Evolutionary conservation across 164 flowering plant genomes (phyloP).

Genomic region (Umbilicus rupestris): DNA sequence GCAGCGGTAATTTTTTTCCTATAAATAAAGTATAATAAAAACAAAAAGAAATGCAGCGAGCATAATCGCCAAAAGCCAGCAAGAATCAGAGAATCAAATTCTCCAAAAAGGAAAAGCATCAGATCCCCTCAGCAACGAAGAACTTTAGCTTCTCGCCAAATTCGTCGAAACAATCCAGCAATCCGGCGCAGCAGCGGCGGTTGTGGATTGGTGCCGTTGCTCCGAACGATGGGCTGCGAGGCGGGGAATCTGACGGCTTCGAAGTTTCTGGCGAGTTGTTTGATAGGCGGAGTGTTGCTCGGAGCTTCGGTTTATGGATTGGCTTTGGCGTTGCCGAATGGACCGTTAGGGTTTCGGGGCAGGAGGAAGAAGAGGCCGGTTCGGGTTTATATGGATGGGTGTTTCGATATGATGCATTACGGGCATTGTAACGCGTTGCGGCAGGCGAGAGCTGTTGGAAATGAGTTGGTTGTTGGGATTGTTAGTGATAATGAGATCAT

Average conservation of each 20-base stretch:
- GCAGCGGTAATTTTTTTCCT: too few relatives aligned
- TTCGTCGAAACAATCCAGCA: too few relatives aligned
- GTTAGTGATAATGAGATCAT: conserved; percentile 83
- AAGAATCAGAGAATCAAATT: too few relatives aligned
- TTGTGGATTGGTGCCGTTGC: too few relatives aligned
- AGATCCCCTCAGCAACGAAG: too few relatives aligned
- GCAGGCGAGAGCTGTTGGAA: conserved; percentile 82
- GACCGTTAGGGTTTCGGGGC: not conserved
- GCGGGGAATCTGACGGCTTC: not conserved
- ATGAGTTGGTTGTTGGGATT: conserved; percentile 79
- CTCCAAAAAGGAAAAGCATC: too few relatives aligned
- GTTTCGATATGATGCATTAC: conserved; percentile 91
- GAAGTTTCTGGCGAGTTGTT: conserved; percentile 30
- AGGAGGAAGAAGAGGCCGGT: conserved; percentile 35
- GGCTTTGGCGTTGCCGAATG: not conserved
- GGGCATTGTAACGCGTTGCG: conserved; percentile 90
- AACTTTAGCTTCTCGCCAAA: too few relatives aligned
- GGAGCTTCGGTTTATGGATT: not conserved
- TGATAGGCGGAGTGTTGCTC: conserved; percentile 35
- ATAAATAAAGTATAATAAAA: too few relatives aligned
- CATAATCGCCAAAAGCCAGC: too few relatives aligned
- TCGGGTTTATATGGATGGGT: conserved; percentile 90
- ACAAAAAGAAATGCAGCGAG: too few relatives aligned
- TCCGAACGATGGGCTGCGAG: too few relatives aligned
- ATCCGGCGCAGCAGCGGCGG: too few relatives aligned